Conservation (phyloP, 2,329 filamentous ascomycete species). For the Orbilia brochopaga region DNA sequence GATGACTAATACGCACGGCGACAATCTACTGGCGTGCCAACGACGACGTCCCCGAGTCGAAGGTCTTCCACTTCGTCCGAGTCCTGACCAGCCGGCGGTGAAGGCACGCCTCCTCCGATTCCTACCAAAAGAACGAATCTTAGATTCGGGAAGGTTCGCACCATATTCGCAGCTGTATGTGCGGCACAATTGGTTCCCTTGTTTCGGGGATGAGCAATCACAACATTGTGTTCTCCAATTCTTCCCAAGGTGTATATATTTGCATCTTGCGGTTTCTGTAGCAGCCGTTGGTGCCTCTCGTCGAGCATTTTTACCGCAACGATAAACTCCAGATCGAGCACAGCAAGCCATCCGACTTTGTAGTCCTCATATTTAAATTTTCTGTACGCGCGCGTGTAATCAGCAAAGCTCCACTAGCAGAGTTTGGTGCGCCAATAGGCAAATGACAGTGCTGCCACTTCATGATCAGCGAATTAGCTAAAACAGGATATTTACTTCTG, state of each 20-base stretch:
- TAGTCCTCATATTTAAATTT: slow-evolving; percentile 5
- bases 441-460: too few relatives aligned
- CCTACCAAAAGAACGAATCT: slow-evolving; percentile 28
- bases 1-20: neutral
- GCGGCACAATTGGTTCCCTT: slow-evolving; percentile 5
- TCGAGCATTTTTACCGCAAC: slow-evolving; percentile 30
- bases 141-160: slow-evolving; percentile 19
- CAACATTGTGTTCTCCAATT: slow-evolving; percentile 22
- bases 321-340: slow-evolving; percentile 16
- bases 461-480: too few relatives aligned
- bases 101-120: slow-evolving; percentile 29
- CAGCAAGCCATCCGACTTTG: slow-evolving; percentile 37
- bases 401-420: too few relatives aligned
- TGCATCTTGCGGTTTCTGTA: neutral
- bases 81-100: too few relatives aligned
- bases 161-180: slow-evolving; percentile 15
- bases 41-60: slow-evolving; percentile 31
- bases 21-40: slow-evolving; percentile 9
- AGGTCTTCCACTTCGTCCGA: slow-evolving; percentile 6
- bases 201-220: slow-evolving; percentile 18
- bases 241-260: slow-evolving; percentile 23
- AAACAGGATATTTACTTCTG: too few relatives aligned
- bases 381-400: too few relatives aligned
- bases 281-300: slow-evolving; percentile 6
- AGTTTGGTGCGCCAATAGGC: too few relatives aligned